Percentiles rank a stretch among this genome's conserved stretches.
phyloP scores from a whole-genome alignment of 495 filamentous ascomycete species.

The Thermothielavioides terrestris region DNA sequence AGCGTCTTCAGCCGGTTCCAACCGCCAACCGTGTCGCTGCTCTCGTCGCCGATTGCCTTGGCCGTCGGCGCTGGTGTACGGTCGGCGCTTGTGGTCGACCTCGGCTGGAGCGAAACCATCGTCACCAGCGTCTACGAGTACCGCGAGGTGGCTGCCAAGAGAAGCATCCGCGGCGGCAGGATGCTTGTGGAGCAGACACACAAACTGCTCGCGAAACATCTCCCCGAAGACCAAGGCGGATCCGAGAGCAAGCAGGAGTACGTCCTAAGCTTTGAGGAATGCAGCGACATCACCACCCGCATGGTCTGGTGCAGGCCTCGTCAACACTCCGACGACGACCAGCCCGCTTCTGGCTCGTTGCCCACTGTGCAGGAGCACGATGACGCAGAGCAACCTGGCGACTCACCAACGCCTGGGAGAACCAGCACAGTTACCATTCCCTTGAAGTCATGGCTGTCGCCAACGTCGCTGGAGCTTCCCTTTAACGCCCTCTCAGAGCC shows the following conservation, averaged over 20 bases:
- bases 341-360: constrained; percentile 25
- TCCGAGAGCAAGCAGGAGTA: constrained; percentile 12
- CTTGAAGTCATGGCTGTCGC: constrained; percentile 38
- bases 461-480: constrained; percentile 50
- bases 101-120: constrained; percentile 85
- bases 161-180: constrained; percentile 68
- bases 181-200: constrained; percentile 59
- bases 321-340: neutral
- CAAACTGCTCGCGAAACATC: constrained; percentile 45
- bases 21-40: constrained; percentile 68
- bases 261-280: constrained; percentile 58
- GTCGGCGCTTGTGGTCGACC: constrained; percentile 71
- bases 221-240: constrained; percentile 13
- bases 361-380: constrained; percentile 44
- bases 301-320: constrained; percentile 64
- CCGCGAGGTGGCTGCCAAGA: constrained; percentile 57
- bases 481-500: constrained; percentile 63
- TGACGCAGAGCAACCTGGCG: constrained; percentile 24
- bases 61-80: constrained; percentile 74
- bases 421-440: constrained; percentile 31
- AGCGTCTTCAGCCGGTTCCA: constrained; percentile 73
- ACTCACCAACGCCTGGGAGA: neutral
- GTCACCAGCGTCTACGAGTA: constrained; percentile 83
- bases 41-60: constrained; percentile 63
- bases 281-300: constrained; percentile 64